Evolutionary conservation across 2,329 filamentous ascomycete species (phyloP), one percentile per base, ranked within the genome.

Genomic region (Cladosporium phlei): DNA sequence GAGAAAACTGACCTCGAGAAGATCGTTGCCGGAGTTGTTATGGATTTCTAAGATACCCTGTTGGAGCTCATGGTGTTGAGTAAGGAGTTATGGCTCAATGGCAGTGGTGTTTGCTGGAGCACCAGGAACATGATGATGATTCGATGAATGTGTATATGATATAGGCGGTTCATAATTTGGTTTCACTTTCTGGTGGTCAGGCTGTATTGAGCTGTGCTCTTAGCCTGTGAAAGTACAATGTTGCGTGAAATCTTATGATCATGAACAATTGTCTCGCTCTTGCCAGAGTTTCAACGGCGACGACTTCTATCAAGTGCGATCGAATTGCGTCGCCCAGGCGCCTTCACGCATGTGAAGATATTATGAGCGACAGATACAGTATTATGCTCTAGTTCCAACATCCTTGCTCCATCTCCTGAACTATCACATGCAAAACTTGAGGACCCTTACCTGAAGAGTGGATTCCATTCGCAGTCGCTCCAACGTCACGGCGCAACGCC

Each of bases 1-100:
- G 66, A 90, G 79, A 83, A 94, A 35, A 88, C 94, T 62, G 90
- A 96, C 70, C 63, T 97, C 50, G 90, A 96, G 70, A 93, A 88
- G 67, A 74, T 94, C 57, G 85, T 86, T 11, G 86, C 87, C 46
- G 88, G 95, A 67, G 70, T 96, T 60, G 68, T 95, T 57, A 74
- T 96, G 64, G 91, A 97, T 66, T 86, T 96, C 53, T 95, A 60
- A 70, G 32, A 40, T 37, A 47, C 45, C 35, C 29, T 16, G n/a
- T 6, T n/a, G 22, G 25, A 32, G 20, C 25, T 10, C 7, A 19
- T 16, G 2, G 5, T 5, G 21, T 5, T 14, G 7, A 24, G 14
- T n/a, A 10, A 24, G 19, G 20, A 32, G 29, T 33, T 27, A 39
- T 4, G 37, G 7, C 3, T 25, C 19, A 14, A 24, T 8, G 10